Evolutionary conservation across 164 flowering plant genomes (phyloP).

Genomic region (Annona cherimola): DNA sequence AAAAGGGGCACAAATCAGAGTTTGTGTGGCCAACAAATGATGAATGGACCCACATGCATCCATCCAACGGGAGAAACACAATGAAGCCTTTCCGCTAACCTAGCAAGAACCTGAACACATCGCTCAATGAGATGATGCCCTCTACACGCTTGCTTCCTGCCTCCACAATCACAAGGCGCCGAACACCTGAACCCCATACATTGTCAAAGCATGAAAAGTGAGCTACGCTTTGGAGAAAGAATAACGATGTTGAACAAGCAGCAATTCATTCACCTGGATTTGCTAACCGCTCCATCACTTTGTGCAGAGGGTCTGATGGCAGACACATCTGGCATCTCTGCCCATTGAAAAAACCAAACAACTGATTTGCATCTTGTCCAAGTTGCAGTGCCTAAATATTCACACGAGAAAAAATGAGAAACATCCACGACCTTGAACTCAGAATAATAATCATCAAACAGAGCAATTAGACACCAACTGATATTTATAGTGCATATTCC

Average conservation of each 20-base stretch:
- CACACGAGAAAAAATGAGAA: neutral
- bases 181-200: slow-evolving; percentile 51
- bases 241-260: neutral
- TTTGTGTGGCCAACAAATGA: neutral
- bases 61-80: neutral
- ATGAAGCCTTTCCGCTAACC: slow-evolving; percentile 28
- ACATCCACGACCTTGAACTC: neutral
- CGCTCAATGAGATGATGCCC: slow-evolving; percentile 74
- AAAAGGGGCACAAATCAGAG: slow-evolving; percentile 4
- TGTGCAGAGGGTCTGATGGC: slow-evolving; percentile 73
- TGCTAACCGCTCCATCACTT: slow-evolving; percentile 86
- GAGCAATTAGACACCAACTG: neutral
- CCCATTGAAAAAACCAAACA: slow-evolving; percentile 42
- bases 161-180: slow-evolving; percentile 78
- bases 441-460: neutral
- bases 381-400: slow-evolving; percentile 66
- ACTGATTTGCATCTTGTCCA: slow-evolving; percentile 62
- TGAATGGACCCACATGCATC: neutral
- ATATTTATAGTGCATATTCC: neutral
- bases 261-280: slow-evolving; percentile 48
- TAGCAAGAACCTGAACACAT: slow-evolving; percentile 70
- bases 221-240: neutral
- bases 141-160: slow-evolving; percentile 95
- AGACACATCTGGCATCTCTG: slow-evolving; percentile 93
- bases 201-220: neutral